Evolutionary conservation across 192 early-diverging fungal species (phyloP).

Genomic region (Coemansia sp.): DNA sequence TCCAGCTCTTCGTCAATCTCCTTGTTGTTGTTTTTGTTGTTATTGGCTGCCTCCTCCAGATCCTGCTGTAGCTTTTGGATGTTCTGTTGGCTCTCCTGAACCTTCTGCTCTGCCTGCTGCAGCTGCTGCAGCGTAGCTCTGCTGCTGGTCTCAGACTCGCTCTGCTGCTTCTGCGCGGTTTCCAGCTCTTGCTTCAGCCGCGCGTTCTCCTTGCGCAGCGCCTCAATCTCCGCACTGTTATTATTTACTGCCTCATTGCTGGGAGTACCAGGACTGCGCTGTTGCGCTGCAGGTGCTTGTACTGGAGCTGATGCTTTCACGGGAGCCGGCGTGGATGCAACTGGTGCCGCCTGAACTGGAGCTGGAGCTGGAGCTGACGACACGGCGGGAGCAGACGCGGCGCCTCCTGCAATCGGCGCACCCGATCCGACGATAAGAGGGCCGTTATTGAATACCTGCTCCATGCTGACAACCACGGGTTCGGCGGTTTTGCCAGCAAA

Average conservation of each 20-base stretch:
- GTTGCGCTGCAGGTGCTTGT: neutral
- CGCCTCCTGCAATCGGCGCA: constrained; percentile 4
- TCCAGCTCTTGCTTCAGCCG: constrained; percentile 41
- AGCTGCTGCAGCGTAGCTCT: constrained; percentile 14
- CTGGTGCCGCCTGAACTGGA: neutral
- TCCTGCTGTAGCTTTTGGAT: constrained; percentile 12
- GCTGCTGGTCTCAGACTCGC: constrained; percentile 12
- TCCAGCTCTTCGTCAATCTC: constrained; percentile 15
- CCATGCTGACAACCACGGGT: constrained; percentile 61
- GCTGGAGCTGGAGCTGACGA: constrained; percentile 8
- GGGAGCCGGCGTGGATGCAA: neutral
- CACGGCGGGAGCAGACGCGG: constrained; percentile 2
- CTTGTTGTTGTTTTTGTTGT: neutral
- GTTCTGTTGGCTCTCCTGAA: constrained; percentile 14
- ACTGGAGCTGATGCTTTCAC: neutral
- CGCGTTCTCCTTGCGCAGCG: constrained; percentile 69
- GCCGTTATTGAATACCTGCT: constrained; percentile 24
- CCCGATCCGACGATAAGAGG: constrained; percentile 31
- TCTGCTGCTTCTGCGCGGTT: constrained; percentile 19
- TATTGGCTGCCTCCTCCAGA: constrained; percentile 7
- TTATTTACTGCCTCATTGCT: constrained; percentile 54
- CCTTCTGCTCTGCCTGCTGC: constrained; percentile 16
- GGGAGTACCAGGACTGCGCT: constrained; percentile 33
- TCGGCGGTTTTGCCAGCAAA: constrained; percentile 82
- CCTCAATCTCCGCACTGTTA: constrained; percentile 68